Evolutionary conservation across 768 basidiomycete species (phyloP).

Genomic region (Phlebiopsis gigantea): DNA sequence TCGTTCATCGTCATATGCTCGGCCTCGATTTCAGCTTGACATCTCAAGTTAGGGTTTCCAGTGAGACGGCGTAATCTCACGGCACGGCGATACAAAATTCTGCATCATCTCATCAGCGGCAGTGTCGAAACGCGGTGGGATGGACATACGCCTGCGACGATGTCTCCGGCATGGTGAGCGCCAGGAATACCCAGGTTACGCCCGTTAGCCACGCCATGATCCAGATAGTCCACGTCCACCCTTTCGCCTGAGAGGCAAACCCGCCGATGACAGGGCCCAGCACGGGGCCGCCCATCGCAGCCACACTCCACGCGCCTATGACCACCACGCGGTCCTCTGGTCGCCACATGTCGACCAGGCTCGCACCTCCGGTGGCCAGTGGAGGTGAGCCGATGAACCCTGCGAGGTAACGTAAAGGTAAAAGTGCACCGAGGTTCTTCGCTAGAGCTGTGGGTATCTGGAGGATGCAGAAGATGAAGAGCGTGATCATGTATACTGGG

Average conservation of each 20-base stretch:
- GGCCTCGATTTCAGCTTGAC: conserved; percentile 21
- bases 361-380: conserved; percentile 28
- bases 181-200: conserved; percentile 22
- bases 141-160: conserved; percentile 8
- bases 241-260: conserved; percentile 27
- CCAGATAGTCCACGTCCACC: conserved; percentile 32
- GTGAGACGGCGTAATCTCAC: conserved; percentile 26
- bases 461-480: conserved; percentile 26
- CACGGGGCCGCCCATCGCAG: conserved; percentile 25
- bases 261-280: conserved; percentile 29
- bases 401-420: conserved; percentile 30
- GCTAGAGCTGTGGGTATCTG: conserved; percentile 30
- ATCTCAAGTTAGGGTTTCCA: conserved; percentile 24
- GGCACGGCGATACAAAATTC: conserved; percentile 29
- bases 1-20: conserved; percentile 17
- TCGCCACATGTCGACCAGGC: conserved; percentile 20
- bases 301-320: conserved; percentile 21
- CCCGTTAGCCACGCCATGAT: conserved; percentile 29
- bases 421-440: conserved; percentile 26
- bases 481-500: conserved; percentile 27
- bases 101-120: conserved; percentile 5
- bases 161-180: conserved; percentile 30
- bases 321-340: conserved; percentile 22
- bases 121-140: neutral
- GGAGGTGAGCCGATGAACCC: conserved; percentile 29